Base-by-base conservation (phyloP, 73 alveolate genomes). In the Halteria grandinella region DNA sequence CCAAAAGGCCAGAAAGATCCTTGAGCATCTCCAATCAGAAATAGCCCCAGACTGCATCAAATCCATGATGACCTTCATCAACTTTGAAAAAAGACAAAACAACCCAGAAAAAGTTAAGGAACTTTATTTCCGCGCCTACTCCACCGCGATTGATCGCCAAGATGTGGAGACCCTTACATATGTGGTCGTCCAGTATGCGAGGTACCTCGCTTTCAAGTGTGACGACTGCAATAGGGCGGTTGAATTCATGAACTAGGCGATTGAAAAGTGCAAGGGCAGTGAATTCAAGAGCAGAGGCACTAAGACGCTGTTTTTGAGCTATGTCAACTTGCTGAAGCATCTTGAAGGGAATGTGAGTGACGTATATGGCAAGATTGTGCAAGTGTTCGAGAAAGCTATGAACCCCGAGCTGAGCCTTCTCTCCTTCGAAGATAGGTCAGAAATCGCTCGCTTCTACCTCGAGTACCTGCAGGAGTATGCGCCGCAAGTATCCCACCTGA, bases 21-120 rank as follows among this genome's bases (percentile, higher is more conserved):
- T 48, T 21, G 83, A 70, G 45, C 48, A 36, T 1, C 18, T 70
- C 20, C 18, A 70, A 15, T 48, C 55, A 48, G 83, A 70, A 36
- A 51, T 70, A 1, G 83, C 83, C 28, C 83, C 83, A 7, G 83
- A 49, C 52, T 39, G 24, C 18, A 51, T 70, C 71, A 70, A 70
- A 32, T 39, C 69, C 40, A n/a, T 70, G n/a, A 39, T 70, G 10
- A 58, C 71, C 20, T 70, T 45, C 34, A 49, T 49, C 7, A 70
- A 70, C 83, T 70, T 70, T 39, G 83, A 70, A 28, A 70, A 70
- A 58, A 27, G 83, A n/a, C 59, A 70, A 33, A 70, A 70, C 49
- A 70, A 70, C 34, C 10, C 17, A n/a, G 83, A 70, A 32, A 70
- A 70, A 47, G 83, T 70, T 6, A 70, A 49, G 34, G 83, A 70